phyloP scores from a whole-genome alignment of 2,329 filamentous ascomycete genomes.

The Paecilomyces niveus region DNA sequence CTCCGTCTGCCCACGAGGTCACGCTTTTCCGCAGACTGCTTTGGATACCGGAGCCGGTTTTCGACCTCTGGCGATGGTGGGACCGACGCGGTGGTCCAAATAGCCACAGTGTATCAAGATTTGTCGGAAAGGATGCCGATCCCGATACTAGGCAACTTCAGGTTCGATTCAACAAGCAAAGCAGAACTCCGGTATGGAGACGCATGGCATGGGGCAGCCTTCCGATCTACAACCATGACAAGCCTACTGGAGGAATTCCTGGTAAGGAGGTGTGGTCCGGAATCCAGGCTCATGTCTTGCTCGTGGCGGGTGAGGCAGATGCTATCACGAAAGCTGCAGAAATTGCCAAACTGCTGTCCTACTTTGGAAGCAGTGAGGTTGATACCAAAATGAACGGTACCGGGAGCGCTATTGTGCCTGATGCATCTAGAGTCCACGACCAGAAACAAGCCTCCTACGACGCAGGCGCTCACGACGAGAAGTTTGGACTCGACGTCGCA shows the following conservation, averaged over 20 bases:
- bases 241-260: constrained; percentile 58
- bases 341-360: constrained; percentile 57
- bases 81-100: constrained; percentile 71
- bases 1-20: constrained; percentile 50
- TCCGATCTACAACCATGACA: constrained; percentile 50
- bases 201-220: constrained; percentile 70
- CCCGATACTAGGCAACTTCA: constrained; percentile 36
- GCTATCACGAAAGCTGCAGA: constrained; percentile 65
- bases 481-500: constrained; percentile 14
- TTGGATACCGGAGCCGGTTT: constrained; percentile 59
- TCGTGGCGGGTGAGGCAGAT: constrained; percentile 74
- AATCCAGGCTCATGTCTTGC: constrained; percentile 65
- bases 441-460: constrained; percentile 10
- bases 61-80: constrained; percentile 69
- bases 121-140: constrained; percentile 46
- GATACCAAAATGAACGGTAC: constrained; percentile 19
- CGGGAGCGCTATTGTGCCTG: constrained; percentile 19
- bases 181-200: constrained; percentile 72
- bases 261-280: constrained; percentile 64
- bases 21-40: constrained; percentile 51
- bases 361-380: constrained; percentile 23
- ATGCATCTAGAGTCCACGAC: constrained; percentile 23
- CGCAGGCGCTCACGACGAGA: constrained; percentile 18
- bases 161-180: constrained; percentile 63
- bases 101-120: constrained; percentile 71